Conservation (phyloP, 441 rosid species). For the Metrosideros polymorpha region DNA sequence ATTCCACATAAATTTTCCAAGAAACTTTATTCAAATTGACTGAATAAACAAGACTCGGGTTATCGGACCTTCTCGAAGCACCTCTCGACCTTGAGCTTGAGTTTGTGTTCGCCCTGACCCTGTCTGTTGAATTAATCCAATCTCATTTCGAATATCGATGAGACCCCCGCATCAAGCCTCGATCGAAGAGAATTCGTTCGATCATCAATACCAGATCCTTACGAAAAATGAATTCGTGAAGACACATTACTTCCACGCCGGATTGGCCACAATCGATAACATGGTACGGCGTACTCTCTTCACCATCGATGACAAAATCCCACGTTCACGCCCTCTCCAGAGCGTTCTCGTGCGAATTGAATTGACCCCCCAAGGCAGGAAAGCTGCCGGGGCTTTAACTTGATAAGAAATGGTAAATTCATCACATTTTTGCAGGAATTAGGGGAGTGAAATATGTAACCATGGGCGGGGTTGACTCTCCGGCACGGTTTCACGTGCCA, state of each 20-base stretch:
- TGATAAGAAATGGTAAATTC: neutral
- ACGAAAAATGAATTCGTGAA: neutral
- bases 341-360: neutral
- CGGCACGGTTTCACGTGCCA: neutral
- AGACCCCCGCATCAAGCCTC: rapidly evolving
- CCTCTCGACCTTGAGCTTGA: neutral
- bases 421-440: neutral
- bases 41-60: neutral
- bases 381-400: neutral
- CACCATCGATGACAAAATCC: neutral
- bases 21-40: neutral
- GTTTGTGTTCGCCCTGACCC: neutral
- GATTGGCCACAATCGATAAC: neutral
- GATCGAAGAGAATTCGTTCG: neutral
- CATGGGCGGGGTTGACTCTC: too few species aligned
- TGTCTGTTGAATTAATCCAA: rapidly evolving
- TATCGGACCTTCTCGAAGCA: neutral
- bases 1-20: neutral
- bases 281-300: too few species aligned
- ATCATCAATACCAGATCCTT: too few species aligned
- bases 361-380: neutral
- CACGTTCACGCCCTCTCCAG: neutral
- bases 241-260: neutral
- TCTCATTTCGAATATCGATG: neutral
- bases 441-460: neutral